Evolutionary conservation across 768 basidiomycete genomes (phyloP).

Genomic region (Tulasnella sp.): DNA sequence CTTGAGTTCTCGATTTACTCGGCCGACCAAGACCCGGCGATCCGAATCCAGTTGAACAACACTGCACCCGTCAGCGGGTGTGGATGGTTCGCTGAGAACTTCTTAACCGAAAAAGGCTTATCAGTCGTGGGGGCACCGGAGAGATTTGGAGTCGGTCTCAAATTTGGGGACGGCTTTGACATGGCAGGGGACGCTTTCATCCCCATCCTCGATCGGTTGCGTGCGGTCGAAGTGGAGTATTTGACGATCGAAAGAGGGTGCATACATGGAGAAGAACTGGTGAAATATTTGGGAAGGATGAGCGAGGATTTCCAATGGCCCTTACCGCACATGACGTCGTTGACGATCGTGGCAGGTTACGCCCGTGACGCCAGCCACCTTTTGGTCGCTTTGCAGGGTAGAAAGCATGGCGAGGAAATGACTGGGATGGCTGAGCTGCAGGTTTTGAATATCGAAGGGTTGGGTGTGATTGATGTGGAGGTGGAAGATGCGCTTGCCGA

Average conservation of each 20-base stretch:
- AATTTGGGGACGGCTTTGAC: not conserved
- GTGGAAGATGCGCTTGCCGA: not conserved
- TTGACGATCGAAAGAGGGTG: not conserved
- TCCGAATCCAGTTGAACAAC: not conserved
- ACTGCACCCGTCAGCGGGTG: not conserved
- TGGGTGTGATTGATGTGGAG: not conserved
- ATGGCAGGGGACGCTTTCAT: not conserved
- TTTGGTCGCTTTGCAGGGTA: not conserved
- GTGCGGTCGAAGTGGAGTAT: not conserved
- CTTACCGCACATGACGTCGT: not conserved
- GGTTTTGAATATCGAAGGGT: not conserved
- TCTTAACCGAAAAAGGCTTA: not conserved
- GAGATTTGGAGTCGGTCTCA: not conserved
- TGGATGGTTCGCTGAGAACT: not conserved
- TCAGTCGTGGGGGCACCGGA: not conserved
- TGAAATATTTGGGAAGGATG: not conserved
- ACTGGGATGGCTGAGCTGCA: not conserved
- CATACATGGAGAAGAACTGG: not conserved
- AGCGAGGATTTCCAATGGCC: not conserved
- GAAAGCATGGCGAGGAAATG: not conserved
- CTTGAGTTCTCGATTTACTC: not conserved
- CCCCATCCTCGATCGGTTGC: not conserved
- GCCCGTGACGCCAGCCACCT: not conserved
- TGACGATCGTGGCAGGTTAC: not conserved
- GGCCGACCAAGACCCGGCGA: not conserved